Percentiles rank a stretch among this genome's conserved stretches.
These are phyloP conservation scores for Colletotrichum cereale DNA, from an alignment of 2,329 filamentous ascomycete species.

Conservation along the genomic window DNA sequence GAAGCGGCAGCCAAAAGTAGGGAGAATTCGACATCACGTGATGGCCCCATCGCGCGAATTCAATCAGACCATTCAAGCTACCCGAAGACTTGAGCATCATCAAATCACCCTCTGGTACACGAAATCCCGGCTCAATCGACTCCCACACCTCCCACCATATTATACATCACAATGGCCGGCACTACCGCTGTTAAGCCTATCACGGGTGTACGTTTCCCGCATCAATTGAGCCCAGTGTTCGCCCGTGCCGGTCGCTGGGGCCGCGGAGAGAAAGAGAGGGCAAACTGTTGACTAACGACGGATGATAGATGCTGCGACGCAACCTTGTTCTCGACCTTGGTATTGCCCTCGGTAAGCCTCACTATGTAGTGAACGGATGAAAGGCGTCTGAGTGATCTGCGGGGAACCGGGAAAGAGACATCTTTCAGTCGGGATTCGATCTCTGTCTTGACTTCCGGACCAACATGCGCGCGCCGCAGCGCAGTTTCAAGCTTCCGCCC, in stretches of 20 bases:
- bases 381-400: background rate
- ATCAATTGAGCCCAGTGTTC: conserved; percentile 48
- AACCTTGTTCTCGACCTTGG: conserved; percentile 68
- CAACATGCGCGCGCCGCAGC: background rate
- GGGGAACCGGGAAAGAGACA: background rate
- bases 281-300: conserved; percentile 50
- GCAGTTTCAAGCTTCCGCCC: background rate
- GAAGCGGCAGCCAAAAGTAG: background rate
- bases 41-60: conserved; percentile 32
- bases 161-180: conserved; percentile 59
- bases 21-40: conserved; percentile 35
- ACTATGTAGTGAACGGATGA: background rate
- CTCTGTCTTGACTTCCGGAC: background rate
- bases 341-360: conserved; percentile 66
- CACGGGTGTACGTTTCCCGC: conserved; percentile 66
- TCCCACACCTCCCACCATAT: conserved; percentile 25
- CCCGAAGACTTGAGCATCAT: conserved; percentile 19
- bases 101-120: conserved; percentile 20
- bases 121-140: conserved; percentile 33
- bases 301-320: conserved; percentile 69
- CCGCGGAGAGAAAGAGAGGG: background rate
- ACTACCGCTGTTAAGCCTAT: conserved; percentile 61
- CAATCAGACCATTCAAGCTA: conserved; percentile 38
- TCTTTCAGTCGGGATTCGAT: background rate
- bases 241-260: conserved; percentile 33